Evolutionary conservation across 345 rosid genomes (phyloP), one percentile per base, ranked within the genome.

Genomic region (Capsella bursapastoris): DNA sequence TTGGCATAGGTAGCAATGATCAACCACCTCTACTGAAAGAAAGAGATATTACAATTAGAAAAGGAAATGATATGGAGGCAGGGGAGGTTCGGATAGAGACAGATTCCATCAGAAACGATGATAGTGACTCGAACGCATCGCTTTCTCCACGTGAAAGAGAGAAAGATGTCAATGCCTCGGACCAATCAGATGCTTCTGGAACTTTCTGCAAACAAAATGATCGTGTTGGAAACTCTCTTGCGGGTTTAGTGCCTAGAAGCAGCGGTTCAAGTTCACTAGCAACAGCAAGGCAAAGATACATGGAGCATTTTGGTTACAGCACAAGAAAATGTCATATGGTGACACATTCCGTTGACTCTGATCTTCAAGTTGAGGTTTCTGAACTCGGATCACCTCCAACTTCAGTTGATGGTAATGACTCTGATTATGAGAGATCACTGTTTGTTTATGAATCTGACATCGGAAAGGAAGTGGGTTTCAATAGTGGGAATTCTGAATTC

Each of bases 331-430:
- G 83, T 77, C 98, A 84, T 80, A 82, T 84, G 57, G 83, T 86
- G 22, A 63, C 85, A 16, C 78, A 79, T 59, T 95, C 99, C 5
- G 77, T 89, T 56, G 98, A 94, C 50, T 95, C 99, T 47, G 99
- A 92, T 72, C 80, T 95, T 86, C 98, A 92, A 64, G 97, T 95
- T 53, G 99, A 92, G 82, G 87, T 95, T 58, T 95, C 99, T 5
- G 99, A 92, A 78, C 55, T 78, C 2, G 87, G 96, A 34, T 92
- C 99, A 38, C 97, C 92, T 44, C 85, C 89, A 3, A 63, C 80
- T 29, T 77, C 88, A 13, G 79, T 70, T 18, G 92, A 91, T 80
- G 90, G 81, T 50, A 58, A 86, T 63, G 78, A 72, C 57, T 84
- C 87, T 14, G 83, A 89, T 35, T 71, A 71, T 77, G 95, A 75